Evolutionary conservation across 148 eudicot genomes (phyloP).

Genomic region (Simmondsia chinensis): DNA sequence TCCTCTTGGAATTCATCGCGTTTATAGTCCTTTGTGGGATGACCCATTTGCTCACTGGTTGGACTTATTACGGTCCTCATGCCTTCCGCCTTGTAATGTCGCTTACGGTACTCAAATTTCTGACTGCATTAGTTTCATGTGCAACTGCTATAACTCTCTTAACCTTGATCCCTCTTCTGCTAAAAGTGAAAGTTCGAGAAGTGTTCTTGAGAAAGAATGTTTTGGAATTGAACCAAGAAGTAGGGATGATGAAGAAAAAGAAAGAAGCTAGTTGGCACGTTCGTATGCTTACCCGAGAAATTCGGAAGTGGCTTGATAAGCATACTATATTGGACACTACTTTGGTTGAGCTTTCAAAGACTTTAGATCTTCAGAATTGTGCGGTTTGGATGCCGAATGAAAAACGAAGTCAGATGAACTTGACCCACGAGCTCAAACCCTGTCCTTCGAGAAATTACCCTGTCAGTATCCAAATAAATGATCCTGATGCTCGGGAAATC

Average conservation of each 20-base stretch:
- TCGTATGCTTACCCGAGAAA: constrained; percentile 90
- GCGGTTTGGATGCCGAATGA: constrained; percentile 95
- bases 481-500: constrained; percentile 50
- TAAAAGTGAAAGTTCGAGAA: constrained; percentile 84
- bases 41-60: constrained; percentile 87
- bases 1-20: constrained; percentile 66
- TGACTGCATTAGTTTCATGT: constrained; percentile 85
- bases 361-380: constrained; percentile 69
- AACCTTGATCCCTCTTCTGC: constrained; percentile 73
- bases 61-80: constrained; percentile 88
- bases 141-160: constrained; percentile 91
- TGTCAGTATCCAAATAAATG: constrained; percentile 37
- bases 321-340: constrained; percentile 76
- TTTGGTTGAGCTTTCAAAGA: constrained; percentile 74
- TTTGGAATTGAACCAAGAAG: constrained; percentile 75
- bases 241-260: constrained; percentile 66
- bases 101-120: constrained; percentile 81
- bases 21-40: constrained; percentile 98
- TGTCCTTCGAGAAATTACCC: constrained; percentile 13
- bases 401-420: constrained; percentile 42
- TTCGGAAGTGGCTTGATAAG: constrained; percentile 77
- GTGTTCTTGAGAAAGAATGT: constrained; percentile 68
- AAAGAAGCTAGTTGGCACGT: constrained; percentile 82
- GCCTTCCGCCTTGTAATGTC: constrained; percentile 76
- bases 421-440: constrained; percentile 51